Evolutionary conservation across 371 early-diverging fungal genomes (phyloP), one percentile per base, ranked within the genome.

Genomic region (Blastocladiella emersonii): DNA sequence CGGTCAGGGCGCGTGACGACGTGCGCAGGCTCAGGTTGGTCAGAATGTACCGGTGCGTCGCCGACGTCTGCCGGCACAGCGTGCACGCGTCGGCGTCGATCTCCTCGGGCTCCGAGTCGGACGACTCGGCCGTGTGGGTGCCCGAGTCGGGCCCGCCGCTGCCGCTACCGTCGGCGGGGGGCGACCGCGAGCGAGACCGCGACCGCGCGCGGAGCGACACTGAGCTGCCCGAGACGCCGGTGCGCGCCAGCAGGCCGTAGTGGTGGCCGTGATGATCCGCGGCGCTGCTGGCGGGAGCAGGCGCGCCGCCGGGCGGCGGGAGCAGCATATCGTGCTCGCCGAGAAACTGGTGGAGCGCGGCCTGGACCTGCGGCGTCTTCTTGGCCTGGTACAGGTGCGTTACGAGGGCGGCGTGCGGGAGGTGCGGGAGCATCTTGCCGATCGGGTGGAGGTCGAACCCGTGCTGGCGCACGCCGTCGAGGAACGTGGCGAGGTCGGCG

Each of bases 381-480:
- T 61, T 61, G 37, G 19, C 23, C 19, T 23, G 57, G 57, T 61
- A 61, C 17, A 61, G 30, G 37, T 51, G 23, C 8, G 25, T 13
- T 10, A 61, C 61, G 23, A 61, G 19, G 10, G 39, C 30, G 32
- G 32, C 23, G 62, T 61, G 62, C 19, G 61, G 30, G 1, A 8
- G 23, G 4, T 21, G 23, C 39, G 57, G 57, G 6, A 57, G 8
- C 35, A 8, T 35, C 13, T 61, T 2, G 5, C 10, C 23, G 27
- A 61, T 61, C n/a, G 34, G 19, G 21, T 56, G 34, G 21, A 61
- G 34, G 37, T 61, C 61, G 10, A 39, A 56, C 19, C 61, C 61
- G 57, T 53, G 37, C 61, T 8, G 21, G 62, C 61, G 12, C 21
- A 56, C 57, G n/a, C 25, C 61, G 1, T 61, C 57, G 7, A 61